Conservation (phyloP, 83 land plant species). For the Thuja plicata region DNA sequence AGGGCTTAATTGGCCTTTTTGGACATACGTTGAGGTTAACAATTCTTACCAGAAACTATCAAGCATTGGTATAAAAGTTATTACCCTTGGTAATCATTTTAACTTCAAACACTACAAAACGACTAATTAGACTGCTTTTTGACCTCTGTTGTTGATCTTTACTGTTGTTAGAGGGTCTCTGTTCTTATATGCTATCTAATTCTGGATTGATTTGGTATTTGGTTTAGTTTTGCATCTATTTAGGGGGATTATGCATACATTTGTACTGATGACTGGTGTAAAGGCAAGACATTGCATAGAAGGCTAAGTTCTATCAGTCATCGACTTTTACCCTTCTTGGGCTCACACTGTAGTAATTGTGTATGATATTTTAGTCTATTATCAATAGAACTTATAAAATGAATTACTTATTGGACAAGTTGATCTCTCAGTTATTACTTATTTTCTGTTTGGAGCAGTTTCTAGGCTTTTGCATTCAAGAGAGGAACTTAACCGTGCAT, state of each 20-base stretch:
- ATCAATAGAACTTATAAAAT: not conserved
- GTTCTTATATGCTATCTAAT: not conserved
- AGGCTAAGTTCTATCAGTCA: not conserved
- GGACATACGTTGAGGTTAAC: too few relatives aligned
- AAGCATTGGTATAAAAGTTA: not conserved
- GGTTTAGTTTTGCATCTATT: not conserved
- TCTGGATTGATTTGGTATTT: not conserved
- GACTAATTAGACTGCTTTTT: not conserved
- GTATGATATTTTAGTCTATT: not conserved
- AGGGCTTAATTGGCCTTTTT: constrained; percentile 23
- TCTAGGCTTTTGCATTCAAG: not conserved
- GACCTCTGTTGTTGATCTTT: not conserved
- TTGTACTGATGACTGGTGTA: not conserved
- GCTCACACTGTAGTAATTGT: not conserved
- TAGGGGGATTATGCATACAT: not conserved
- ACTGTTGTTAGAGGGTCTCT: not conserved
- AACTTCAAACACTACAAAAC: not conserved
- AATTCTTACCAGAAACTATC: too few relatives aligned
- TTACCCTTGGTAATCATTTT: not conserved
- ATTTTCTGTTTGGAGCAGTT: not conserved
- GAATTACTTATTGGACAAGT: not conserved
- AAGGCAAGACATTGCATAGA: not conserved
- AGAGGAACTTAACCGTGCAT: not conserved
- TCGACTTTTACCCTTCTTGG: not conserved
- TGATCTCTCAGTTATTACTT: not conserved